Percentiles rank a stretch among this genome's conserved stretches.
These are phyloP conservation scores for Curvularia hawaiiensis DNA, from an alignment of 2,329 filamentous ascomycete species.

Conservation along the genomic window DNA sequence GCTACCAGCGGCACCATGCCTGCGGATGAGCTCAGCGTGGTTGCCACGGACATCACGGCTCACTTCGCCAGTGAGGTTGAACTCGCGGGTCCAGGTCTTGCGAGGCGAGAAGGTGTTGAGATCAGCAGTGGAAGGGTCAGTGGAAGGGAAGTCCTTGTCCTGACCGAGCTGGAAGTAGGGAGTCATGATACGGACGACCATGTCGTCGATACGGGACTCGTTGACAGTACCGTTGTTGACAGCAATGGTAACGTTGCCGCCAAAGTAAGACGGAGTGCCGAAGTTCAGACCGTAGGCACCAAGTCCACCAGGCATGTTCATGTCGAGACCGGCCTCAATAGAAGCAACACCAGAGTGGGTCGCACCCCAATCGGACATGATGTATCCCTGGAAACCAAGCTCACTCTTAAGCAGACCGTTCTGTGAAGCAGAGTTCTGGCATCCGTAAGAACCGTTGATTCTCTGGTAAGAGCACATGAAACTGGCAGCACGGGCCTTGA, in stretches of 20 bases:
- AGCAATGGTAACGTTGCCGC: constrained; percentile 46
- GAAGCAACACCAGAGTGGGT: constrained; percentile 53
- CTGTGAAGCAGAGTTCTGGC: constrained; percentile 49
- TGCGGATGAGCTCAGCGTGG: constrained; percentile 49
- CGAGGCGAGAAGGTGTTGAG: constrained; percentile 48
- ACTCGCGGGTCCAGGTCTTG: constrained; percentile 44
- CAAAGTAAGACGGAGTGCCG: constrained; percentile 51
- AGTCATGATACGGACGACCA: constrained; percentile 54
- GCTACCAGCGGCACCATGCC: constrained; percentile 48
- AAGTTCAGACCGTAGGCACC: constrained; percentile 36
- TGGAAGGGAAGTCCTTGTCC: constrained; percentile 47
- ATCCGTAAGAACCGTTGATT: constrained; percentile 44
- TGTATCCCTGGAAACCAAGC: constrained; percentile 55
- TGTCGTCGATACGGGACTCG: constrained; percentile 52
- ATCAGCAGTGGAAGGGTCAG: constrained; percentile 41
- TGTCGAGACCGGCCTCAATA: constrained; percentile 53
- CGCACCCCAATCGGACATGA: constrained; percentile 53
- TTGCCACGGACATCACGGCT: constrained; percentile 50
- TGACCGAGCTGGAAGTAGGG: constrained; percentile 53
- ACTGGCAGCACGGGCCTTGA: constrained; percentile 61
- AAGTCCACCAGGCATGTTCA: constrained; percentile 51
- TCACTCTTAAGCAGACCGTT: constrained; percentile 60
- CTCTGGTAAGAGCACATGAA: constrained; percentile 64
- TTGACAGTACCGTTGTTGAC: constrained; percentile 50
- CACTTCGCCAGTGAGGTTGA: constrained; percentile 41